Conservation (phyloP, 1,284 basidiomycete species). For the Thelephora terrestris region DNA sequence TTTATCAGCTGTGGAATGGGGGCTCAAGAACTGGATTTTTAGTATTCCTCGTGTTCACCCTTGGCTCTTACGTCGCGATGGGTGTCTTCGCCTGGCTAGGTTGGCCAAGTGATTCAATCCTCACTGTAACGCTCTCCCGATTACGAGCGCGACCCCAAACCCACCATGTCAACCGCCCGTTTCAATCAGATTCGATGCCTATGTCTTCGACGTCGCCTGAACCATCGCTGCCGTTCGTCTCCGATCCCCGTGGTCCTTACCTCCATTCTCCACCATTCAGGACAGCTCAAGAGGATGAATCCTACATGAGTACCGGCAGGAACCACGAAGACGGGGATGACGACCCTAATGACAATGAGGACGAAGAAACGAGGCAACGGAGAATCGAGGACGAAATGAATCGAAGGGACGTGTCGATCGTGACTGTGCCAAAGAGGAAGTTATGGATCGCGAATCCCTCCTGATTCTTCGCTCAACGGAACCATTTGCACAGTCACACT, state of each 20-base stretch:
- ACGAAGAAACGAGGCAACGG: conserved; percentile 60
- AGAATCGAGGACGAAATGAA: conserved; percentile 72
- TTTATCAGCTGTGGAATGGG: conserved; percentile 48
- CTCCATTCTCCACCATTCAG: conserved; percentile 39
- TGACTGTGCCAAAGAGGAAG: conserved; percentile 67
- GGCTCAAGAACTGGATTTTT: conserved; percentile 47
- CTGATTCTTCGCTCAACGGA: conserved; percentile 1
- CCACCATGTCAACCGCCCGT: conserved; percentile 21
- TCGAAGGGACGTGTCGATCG: conserved; percentile 67
- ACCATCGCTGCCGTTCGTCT: conserved; percentile 34
- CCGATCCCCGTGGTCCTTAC: conserved; percentile 43
- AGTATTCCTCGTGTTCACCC: conserved; percentile 53
- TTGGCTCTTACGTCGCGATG: conserved; percentile 45
- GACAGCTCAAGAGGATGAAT: conserved; percentile 35
- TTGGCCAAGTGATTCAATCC: conserved; percentile 43
- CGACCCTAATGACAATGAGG: conserved; percentile 55
- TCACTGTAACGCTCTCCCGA: conserved; percentile 39
- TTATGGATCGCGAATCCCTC: conserved; percentile 60
- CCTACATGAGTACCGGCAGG: conserved; percentile 8
- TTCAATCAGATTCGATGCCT: conserved; percentile 17
- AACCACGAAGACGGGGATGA: conserved; percentile 28
- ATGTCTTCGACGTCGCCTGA: conserved; percentile 32
- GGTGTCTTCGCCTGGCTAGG: conserved; percentile 46
- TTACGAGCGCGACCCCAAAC: conserved; percentile 27
- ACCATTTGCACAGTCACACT: conserved; percentile 2